These are phyloP conservation scores for Taxawa tesnikishii DNA, from an alignment of 2,329 filamentous ascomycete genomes.

Conservation along the genomic window DNA sequence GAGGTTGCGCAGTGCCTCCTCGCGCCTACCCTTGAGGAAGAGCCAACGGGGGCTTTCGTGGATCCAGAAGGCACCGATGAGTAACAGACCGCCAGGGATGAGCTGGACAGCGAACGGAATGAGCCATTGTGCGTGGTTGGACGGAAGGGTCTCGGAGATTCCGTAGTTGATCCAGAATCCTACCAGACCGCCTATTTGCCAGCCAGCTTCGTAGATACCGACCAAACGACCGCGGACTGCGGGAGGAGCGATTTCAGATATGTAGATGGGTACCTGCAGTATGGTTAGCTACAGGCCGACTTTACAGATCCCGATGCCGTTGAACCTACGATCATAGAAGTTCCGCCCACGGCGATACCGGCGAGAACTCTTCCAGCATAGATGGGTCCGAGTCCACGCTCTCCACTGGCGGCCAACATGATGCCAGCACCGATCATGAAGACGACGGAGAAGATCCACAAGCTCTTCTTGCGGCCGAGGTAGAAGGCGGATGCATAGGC, in stretches of 20 bases:
- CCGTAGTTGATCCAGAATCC: slow-evolving; percentile 41
- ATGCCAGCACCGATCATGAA: slow-evolving; percentile 61
- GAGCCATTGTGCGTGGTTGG: slow-evolving; percentile 31
- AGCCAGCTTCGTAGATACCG: slow-evolving; percentile 44
- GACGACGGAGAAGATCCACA: slow-evolving; percentile 48
- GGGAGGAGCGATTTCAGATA: slow-evolving; percentile 44
- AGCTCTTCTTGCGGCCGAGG: slow-evolving; percentile 52
- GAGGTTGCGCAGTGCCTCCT: slow-evolving; percentile 28
- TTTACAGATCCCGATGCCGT: too few relatives aligned
- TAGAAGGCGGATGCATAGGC: slow-evolving; percentile 56
- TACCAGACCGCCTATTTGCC: slow-evolving; percentile 39
- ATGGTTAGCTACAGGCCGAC: neutral
- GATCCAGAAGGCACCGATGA: slow-evolving; percentile 30
- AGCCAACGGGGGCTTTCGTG: slow-evolving; percentile 34
- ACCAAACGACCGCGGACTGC: slow-evolving; percentile 48
- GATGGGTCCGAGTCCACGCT: slow-evolving; percentile 50
- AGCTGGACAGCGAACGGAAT: slow-evolving; percentile 51
- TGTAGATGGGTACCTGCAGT: slow-evolving; percentile 40
- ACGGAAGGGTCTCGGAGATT: slow-evolving; percentile 28
- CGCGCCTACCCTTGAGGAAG: slow-evolving; percentile 26
- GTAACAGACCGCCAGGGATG: slow-evolving; percentile 50
- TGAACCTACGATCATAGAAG: slow-evolving; percentile 35
- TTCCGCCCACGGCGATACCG: slow-evolving; percentile 44
- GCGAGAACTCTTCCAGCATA: slow-evolving; percentile 46
- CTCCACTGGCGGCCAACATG: slow-evolving; percentile 54